A percentile compares a stretch with the other conserved stretches of the same genome.
These are phyloP conservation scores for Abelmoschus esculentus DNA, from an alignment of 345 rosid species.

Conservation along the genomic window DNA sequence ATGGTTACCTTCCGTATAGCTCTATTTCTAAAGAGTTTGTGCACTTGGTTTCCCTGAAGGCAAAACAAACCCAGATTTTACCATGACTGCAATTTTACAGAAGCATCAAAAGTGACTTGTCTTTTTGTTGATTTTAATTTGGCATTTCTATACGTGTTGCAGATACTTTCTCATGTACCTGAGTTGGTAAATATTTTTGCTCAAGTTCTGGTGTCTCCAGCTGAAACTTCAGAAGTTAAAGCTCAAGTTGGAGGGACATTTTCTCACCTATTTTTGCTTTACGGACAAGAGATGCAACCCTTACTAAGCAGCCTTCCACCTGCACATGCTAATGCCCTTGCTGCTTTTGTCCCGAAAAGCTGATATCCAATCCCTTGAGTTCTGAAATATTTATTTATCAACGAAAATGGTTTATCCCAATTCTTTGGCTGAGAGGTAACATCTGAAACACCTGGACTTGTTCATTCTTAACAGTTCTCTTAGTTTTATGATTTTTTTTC, in stretches of 20 bases:
- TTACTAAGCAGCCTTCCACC: slow-evolving; percentile 62
- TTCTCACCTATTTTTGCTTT: slow-evolving; percentile 66
- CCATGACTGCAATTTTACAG: not conserved
- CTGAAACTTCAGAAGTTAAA: slow-evolving; percentile 81
- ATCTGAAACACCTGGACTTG: not conserved
- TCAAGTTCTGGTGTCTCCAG: slow-evolving; percentile 73
- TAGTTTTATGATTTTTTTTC: not conserved
- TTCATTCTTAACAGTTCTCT: not conserved
- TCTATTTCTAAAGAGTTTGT: not conserved
- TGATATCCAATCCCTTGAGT: slow-evolving; percentile 22
- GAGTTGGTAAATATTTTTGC: slow-evolving; percentile 86
- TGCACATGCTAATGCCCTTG: slow-evolving; percentile 72
- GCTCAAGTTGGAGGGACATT: slow-evolving; percentile 77
- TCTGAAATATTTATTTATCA: not conserved
- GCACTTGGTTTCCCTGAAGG: not conserved
- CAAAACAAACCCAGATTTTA: not conserved
- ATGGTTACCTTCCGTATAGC: not conserved
- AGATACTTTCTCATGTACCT: slow-evolving; percentile 75
- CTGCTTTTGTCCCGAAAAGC: slow-evolving; percentile 59
- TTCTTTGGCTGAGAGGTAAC: not conserved
- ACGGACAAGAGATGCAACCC: slow-evolving; percentile 87
- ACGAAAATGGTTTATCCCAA: not conserved
- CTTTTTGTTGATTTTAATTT: slow-evolving; percentile 5
- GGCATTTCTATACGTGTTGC: slow-evolving; percentile 10
- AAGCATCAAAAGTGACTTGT: not conserved